Base-by-base conservation (phyloP, 768 basidiomycete species). In the Russula emetica region DNA sequence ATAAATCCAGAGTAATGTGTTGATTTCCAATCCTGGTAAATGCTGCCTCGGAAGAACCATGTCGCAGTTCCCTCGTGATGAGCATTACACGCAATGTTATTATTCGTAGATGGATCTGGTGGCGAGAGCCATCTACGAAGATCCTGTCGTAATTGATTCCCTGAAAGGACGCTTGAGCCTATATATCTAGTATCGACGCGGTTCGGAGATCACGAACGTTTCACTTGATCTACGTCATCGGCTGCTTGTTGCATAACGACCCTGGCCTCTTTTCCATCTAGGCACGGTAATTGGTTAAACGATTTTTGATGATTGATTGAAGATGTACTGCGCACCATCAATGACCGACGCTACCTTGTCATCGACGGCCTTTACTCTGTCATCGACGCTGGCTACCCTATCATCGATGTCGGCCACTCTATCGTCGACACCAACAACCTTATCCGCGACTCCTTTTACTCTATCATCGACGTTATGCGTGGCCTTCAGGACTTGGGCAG, bases 51-150 rank as follows among this genome's bases (percentile, higher is more conserved):
- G 18, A 62, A 34, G 30, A 62, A 55, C 61, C 61, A 62, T 14
- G 45, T 16, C 13, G 61, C 34, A 1, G 38, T 62, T 36, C 45
- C 44, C 9, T 32, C 26, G 36, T 49, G 60, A 26, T 32, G 45
- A 28, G 47, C n/a, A 26, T 10, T 10, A 20, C 26, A 32, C 0
- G 49, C 36, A 14, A 28, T 50, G 14, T 62, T 47, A 32, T 49
- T 45, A 10, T 62, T 62, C 2, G 44, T 55, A 6, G 47, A 55
- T 1, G 61, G 61, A 28, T 62, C 54, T 2, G 61, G 30, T 22
- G 61, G 61, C 1, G 61, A 62, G 45, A 62, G 54, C 61, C 61
- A 62, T 20, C 26, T 38, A 3, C 24, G 24, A 30, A 62, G 13
- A 18, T 11, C 18, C 1, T 40, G 7, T 9, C 32, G 44, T 34